These are phyloP conservation scores for Xylaria intraflava DNA, from an alignment of 495 filamentous ascomycete genomes.

Conservation along the genomic window DNA sequence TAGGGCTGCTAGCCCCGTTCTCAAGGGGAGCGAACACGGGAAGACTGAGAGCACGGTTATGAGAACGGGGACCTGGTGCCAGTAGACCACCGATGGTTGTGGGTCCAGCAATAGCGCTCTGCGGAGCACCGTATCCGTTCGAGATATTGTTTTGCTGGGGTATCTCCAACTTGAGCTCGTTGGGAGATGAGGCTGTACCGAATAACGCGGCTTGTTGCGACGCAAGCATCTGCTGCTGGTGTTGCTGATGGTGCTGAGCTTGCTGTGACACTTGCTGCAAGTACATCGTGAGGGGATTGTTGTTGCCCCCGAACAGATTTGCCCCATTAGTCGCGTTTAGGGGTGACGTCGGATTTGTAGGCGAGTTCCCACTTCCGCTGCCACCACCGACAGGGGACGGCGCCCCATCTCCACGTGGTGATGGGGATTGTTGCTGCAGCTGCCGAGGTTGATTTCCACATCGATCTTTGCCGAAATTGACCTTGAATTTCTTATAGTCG, in stretches of 20 bases:
- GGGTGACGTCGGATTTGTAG: slow-evolving; percentile 33
- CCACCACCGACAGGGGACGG: slow-evolving; percentile 62
- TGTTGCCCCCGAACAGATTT: slow-evolving; percentile 69
- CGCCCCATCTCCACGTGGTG: slow-evolving; percentile 52
- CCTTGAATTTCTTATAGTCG: slow-evolving; percentile 96
- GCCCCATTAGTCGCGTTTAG: slow-evolving; percentile 34
- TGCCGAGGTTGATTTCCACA: slow-evolving; percentile 96
- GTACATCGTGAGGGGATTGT: slow-evolving; percentile 93
- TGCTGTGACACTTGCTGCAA: slow-evolving; percentile 78
- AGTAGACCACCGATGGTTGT: slow-evolving; percentile 68
- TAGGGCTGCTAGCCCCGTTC: slow-evolving; percentile 43
- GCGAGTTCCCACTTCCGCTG: slow-evolving; percentile 50
- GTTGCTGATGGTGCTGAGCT: slow-evolving; percentile 67
- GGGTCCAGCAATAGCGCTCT: slow-evolving; percentile 50
- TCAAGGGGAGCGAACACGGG: slow-evolving; percentile 56
- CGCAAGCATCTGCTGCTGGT: slow-evolving; percentile 55
- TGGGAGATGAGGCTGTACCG: slow-evolving; percentile 51
- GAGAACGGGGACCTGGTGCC: slow-evolving; percentile 61
- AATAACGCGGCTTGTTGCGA: slow-evolving; percentile 57
- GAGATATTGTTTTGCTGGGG: slow-evolving; percentile 50
- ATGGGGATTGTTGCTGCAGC: slow-evolving; percentile 56
- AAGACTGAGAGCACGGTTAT: slow-evolving; percentile 78
- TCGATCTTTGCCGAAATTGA: slow-evolving; percentile 98
- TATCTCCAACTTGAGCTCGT: slow-evolving; percentile 47
- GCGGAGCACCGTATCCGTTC: slow-evolving; percentile 45